Conservation (phyloP, 2,329 filamentous ascomycete species). For the Neurospora sp. region DNA sequence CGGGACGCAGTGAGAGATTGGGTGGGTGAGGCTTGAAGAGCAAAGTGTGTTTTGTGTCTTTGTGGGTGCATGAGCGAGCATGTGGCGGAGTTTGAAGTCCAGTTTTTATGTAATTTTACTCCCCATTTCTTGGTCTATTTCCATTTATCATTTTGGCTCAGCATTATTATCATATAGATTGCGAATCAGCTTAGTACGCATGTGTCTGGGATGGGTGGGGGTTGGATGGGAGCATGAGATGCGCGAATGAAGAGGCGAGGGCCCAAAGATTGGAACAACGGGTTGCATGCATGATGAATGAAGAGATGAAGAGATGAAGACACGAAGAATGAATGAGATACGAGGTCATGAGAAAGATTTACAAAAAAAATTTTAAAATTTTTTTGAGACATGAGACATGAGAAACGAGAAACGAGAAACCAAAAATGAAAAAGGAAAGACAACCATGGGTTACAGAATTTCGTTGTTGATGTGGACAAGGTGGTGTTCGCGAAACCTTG, state of each 20-base stretch:
- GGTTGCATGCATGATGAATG: neutral
- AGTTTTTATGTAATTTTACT: neutral
- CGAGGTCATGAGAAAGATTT: neutral
- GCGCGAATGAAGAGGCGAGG: neutral
- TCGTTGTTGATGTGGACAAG: neutral
- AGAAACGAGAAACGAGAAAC: neutral
- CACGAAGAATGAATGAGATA: neutral
- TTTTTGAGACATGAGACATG: neutral
- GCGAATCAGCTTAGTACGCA: neutral
- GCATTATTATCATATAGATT: neutral
- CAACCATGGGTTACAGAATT: too few species aligned
- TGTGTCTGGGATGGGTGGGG: neutral
- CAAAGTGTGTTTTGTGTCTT: neutral
- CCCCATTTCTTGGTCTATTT: neutral
- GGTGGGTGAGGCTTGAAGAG: neutral
- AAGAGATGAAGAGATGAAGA: neutral
- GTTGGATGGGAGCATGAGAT: neutral
- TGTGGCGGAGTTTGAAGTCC: neutral
- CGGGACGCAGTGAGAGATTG: neutral
- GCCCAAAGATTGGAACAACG: neutral
- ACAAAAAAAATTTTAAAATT: neutral
- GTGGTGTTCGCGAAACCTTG: neutral
- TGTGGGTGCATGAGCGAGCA: neutral
- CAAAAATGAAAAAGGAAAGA: too few species aligned
- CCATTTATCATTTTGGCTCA: neutral